Evolutionary conservation across 106 monocot genomes (phyloP), one percentile per base, ranked within the genome.

Genomic region (Dioscorea dumetorum): DNA sequence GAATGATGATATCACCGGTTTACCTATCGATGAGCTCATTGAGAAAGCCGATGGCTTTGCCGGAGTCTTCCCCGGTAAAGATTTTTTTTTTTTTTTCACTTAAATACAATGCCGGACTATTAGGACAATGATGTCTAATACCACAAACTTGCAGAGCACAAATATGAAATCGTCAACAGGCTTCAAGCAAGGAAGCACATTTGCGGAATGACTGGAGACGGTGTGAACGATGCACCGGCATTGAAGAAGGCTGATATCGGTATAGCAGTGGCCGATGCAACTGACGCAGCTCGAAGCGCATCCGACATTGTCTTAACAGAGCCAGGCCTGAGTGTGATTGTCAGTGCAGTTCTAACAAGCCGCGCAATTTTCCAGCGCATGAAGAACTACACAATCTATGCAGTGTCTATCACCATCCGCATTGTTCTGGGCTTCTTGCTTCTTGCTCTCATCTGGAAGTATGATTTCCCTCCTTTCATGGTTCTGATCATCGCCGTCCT

Each of bases 1-100:
- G 59, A 66, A 49, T 33, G 24, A 22, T 31, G 66, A 64, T 17
- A 66, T 66, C 60, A 52, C 24, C 1, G 72, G 72, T 49, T 16
- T 78, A 12, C 66, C 49, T 22, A 51, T 78, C 14, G 61, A 61
- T 24, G 61, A 61, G 61, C 61, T 61, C 61, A 28, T 61, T 13
- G 61, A 61, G 14, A 61, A 61, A 22, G 61, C 61, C 12, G 61
- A 61, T 61, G 61, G 61, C 19, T 61, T 61, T 14, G 61, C 61
- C 0, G 61, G 61, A 12, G 61, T 61, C 15, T 61, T 61, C 24
- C 61, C 61, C 4, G 61, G 61, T 24, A 58, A 58, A 57, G 7
- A 5, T 22, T 8, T 28, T 28, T 28, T 3, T 28, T 28, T 28
- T 28, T 28, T 28, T 28, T 28, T 1, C 3, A 28, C 28, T 28